Percentiles rank a stretch among this genome's conserved stretches.
Conservation (phyloP, 768 basidiomycete species). For the Agaricus subrufescens region DNA sequence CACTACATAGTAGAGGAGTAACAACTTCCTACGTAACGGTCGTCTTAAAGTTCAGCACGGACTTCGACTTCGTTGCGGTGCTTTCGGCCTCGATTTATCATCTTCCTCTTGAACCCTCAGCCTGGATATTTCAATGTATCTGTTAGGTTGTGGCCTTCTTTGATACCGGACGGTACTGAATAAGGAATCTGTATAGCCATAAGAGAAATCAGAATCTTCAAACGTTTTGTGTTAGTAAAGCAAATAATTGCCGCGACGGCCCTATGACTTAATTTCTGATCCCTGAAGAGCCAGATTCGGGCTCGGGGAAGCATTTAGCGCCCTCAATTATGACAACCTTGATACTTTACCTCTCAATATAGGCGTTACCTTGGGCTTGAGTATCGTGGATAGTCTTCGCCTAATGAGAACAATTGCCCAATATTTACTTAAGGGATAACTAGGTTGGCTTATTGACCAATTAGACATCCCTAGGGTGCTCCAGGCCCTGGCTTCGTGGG, state of each 20-base stretch:
- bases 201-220: neutral
- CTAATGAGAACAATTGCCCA: neutral
- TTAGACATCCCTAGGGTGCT: no score
- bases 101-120: neutral
- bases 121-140: neutral
- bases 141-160: neutral
- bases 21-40: neutral
- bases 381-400: neutral
- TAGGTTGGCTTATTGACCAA: neutral
- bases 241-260: neutral
- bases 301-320: neutral
- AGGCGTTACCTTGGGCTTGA: neutral
- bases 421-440: neutral
- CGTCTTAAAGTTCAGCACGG: neutral
- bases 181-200: neutral
- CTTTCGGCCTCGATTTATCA: neutral
- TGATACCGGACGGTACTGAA: neutral
- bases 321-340: neutral
- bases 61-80: neutral
- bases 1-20: neutral
- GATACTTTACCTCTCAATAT: neutral
- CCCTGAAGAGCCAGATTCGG: neutral
- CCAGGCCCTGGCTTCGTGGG: no score
- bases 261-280: neutral
- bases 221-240: neutral